phyloP scores from a whole-genome alignment of 2,329 filamentous ascomycete genomes.

The Exophiala sideris region DNA sequence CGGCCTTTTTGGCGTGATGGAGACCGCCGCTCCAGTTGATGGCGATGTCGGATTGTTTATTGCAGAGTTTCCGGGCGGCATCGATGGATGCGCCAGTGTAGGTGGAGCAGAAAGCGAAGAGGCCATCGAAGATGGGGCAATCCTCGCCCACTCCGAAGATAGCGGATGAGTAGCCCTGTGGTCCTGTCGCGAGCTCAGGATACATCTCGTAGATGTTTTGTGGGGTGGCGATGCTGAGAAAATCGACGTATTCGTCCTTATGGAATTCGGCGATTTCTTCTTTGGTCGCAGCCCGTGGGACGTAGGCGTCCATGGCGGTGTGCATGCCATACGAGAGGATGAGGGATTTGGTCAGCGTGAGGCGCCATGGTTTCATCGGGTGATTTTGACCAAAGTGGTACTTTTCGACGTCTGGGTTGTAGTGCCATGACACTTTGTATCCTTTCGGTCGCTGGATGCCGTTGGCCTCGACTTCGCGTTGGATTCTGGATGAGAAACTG shows the following conservation, averaged over 20 bases:
- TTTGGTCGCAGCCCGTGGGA: slow-evolving; percentile 76
- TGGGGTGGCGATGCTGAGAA: slow-evolving; percentile 69
- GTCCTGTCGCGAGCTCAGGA: slow-evolving; percentile 24
- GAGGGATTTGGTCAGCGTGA: slow-evolving; percentile 91
- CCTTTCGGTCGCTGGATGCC: slow-evolving; percentile 77
- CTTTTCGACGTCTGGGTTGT: slow-evolving; percentile 89
- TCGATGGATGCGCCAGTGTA: slow-evolving; percentile 89
- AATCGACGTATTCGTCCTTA: slow-evolving; percentile 83
- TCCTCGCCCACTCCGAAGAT: slow-evolving; percentile 90
- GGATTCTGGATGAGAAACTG: slow-evolving; percentile 51
- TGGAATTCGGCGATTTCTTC: slow-evolving; percentile 88
- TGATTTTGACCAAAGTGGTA: slow-evolving; percentile 97
- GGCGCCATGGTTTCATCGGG: slow-evolving; percentile 98
- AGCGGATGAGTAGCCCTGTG: slow-evolving; percentile 36
- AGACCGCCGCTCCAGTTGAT: slow-evolving; percentile 97
- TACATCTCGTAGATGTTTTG: slow-evolving; percentile 62
- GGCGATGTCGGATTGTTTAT: slow-evolving; percentile 86
- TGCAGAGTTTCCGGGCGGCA: slow-evolving; percentile 82
- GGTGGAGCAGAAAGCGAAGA: slow-evolving; percentile 92
- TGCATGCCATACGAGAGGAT: slow-evolving; percentile 95
- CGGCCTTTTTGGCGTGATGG: slow-evolving; percentile 91
- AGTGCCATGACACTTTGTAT: slow-evolving; percentile 91
- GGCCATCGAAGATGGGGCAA: slow-evolving; percentile 92
- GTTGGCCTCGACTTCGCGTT: slow-evolving; percentile 55
- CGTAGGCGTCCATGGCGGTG: slow-evolving; percentile 92